phyloP scores from a whole-genome alignment of 177 flowering plant genomes.

The Tripterygium wilfordii region DNA sequence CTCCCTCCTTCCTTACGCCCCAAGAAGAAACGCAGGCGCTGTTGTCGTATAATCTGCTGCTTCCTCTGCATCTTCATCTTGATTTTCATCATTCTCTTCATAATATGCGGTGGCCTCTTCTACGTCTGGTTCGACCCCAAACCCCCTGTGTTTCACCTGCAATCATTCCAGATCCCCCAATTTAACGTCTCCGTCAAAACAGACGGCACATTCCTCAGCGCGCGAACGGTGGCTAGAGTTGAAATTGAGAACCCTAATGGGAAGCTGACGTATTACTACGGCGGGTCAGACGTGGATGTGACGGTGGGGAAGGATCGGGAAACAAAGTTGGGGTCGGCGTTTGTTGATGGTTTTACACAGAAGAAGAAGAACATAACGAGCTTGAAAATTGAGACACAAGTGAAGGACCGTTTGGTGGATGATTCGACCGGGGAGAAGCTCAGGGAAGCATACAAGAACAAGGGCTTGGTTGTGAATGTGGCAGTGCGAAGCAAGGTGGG shows the following conservation, averaged over 20 bases:
- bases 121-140: slow-evolving; percentile 56
- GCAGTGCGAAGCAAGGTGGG: slow-evolving; percentile 37
- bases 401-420: slow-evolving; percentile 19
- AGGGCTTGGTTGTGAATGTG: slow-evolving; percentile 23
- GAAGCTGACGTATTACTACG: slow-evolving; percentile 29
- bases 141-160: slow-evolving; percentile 45
- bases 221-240: slow-evolving; percentile 23
- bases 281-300: slow-evolving; percentile 15
- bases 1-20: slow-evolving; percentile 27
- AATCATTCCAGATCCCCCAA: slow-evolving; percentile 25
- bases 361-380: slow-evolving; percentile 26
- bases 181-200: slow-evolving; percentile 33
- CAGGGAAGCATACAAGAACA: slow-evolving; percentile 17
- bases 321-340: slow-evolving; percentile 31
- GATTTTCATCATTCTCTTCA: slow-evolving; percentile 16
- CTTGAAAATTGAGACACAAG: slow-evolving; percentile 29
- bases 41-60: slow-evolving; percentile 43
- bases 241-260: slow-evolving; percentile 45
- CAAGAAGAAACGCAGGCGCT: slow-evolving; percentile 19
- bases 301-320: slow-evolving; percentile 19
- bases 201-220: slow-evolving; percentile 42
- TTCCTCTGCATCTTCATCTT: slow-evolving; percentile 16
- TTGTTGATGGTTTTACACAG: slow-evolving; percentile 30
- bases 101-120: slow-evolving; percentile 21
- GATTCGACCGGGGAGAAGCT: slow-evolving; percentile 28